phyloP scores from a whole-genome alignment of 305 asterid genomes.

The Rubia balearica region DNA sequence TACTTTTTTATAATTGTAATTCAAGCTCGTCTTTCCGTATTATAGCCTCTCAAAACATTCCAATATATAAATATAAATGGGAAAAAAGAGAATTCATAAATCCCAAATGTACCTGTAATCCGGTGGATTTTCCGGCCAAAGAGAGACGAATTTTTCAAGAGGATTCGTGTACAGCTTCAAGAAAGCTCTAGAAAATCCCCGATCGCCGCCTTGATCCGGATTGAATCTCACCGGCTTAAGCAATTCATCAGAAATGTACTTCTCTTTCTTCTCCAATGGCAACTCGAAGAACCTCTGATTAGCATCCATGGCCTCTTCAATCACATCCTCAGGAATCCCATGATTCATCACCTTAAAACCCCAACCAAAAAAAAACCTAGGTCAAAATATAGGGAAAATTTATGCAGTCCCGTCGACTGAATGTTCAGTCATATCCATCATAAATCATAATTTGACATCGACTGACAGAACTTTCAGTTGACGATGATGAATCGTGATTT shows the following conservation, averaged over 20 bases:
- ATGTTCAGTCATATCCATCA: too few relatives aligned
- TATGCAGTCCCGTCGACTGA: too few relatives aligned
- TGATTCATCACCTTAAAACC: slow-evolving; percentile 8
- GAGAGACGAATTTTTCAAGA: slow-evolving; percentile 19
- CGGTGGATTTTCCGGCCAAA: slow-evolving; percentile 37
- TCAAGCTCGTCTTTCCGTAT: too few relatives aligned
- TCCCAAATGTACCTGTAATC: slow-evolving; percentile 28
- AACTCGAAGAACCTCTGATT: slow-evolving; percentile 32
- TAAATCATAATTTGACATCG: too few relatives aligned
- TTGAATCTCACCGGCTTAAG: slow-evolving; percentile 26
- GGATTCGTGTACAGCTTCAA: slow-evolving; percentile 43
- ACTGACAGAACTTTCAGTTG: too few relatives aligned
- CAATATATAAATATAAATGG: neutral
- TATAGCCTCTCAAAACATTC: too few relatives aligned
- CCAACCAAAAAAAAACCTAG: neutral
- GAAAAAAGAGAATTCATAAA: neutral
- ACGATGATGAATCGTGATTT: too few relatives aligned
- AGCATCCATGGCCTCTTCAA: slow-evolving; percentile 36
- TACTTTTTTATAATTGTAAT: too few relatives aligned
- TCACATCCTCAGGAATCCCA: slow-evolving; percentile 27
- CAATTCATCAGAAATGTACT: slow-evolving; percentile 26
- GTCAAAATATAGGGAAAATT: too few relatives aligned
- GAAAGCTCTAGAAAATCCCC: slow-evolving; percentile 25
- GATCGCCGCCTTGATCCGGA: slow-evolving; percentile 1
- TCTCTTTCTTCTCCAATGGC: slow-evolving; percentile 24